A percentile compares a stretch with the other conserved stretches of the same genome.
Conservation (phyloP, 495 filamentous ascomycete genomes). For the Talaromyces adpressus region DNA sequence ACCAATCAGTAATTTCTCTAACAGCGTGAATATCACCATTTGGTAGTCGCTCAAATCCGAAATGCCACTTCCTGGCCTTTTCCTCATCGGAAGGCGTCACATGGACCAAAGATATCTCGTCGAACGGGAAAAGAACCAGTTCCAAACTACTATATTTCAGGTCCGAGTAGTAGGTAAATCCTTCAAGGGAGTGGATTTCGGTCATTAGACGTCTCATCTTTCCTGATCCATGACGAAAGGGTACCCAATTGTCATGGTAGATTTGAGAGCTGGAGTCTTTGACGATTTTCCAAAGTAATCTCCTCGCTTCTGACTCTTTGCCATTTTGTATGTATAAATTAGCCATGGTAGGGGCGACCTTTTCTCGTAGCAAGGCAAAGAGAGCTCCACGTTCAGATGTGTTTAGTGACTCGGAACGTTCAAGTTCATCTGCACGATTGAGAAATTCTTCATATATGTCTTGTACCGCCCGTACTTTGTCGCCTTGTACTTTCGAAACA, state of each 20-base stretch:
- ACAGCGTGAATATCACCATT: neutral
- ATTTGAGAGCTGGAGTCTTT: neutral
- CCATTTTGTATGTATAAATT: neutral
- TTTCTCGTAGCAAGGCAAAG: neutral
- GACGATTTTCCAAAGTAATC: neutral
- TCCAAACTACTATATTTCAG: conserved; percentile 1
- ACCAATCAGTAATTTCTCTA: neutral
- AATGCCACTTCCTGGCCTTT: neutral
- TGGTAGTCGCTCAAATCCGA: neutral
- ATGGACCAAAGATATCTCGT: neutral
- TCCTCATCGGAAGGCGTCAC: neutral
- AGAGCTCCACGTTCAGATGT: neutral
- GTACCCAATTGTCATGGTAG: neutral
- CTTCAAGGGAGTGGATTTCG: neutral
- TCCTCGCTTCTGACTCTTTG: neutral
- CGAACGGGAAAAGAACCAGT: neutral
- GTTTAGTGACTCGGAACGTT: neutral
- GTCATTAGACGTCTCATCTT: neutral
- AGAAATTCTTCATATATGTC: neutral
- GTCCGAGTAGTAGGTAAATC: neutral
- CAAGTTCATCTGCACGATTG: neutral
- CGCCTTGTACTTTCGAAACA: neutral
- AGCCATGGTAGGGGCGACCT: neutral
- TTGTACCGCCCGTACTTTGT: neutral
- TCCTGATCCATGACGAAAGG: neutral